Conservation (phyloP, 176 grass and related monocot genomes). For the Typha latifolia region DNA sequence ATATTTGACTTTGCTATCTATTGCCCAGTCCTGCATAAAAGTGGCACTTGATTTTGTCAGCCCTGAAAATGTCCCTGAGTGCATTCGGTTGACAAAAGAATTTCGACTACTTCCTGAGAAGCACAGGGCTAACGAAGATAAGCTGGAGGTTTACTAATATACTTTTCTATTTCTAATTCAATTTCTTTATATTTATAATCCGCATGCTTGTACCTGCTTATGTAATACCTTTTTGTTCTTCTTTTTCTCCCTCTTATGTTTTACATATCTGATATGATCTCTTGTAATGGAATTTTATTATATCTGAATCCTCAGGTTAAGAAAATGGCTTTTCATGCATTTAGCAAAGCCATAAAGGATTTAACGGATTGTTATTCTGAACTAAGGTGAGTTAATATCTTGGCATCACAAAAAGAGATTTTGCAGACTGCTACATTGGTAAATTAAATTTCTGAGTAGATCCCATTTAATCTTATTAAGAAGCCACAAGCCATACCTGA, state of each 20-base stretch:
- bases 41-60: conserved; percentile 77
- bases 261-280: too few relatives aligned
- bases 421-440: too few relatives aligned
- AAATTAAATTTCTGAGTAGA: too few relatives aligned
- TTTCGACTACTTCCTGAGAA: conserved; percentile 54
- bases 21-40: conserved; percentile 78
- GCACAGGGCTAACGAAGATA: conserved; percentile 81
- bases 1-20: conserved; percentile 9
- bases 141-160: conserved; percentile 35
- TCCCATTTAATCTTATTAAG: too few relatives aligned
- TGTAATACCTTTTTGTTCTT: too few relatives aligned
- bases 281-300: not conserved
- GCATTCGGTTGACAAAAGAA: conserved; percentile 47
- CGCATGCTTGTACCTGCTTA: not conserved
- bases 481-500: too few relatives aligned
- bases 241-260: too few relatives aligned
- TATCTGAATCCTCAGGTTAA: conserved; percentile 35
- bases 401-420: too few relatives aligned
- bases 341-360: conserved; percentile 29
- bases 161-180: not conserved
- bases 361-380: too few relatives aligned
- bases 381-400: too few relatives aligned
- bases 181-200: not conserved
- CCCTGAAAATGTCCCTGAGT: conserved; percentile 61
- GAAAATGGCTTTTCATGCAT: conserved; percentile 71